phyloP scores from a whole-genome alignment of 345 rosid genomes.

The Lepidium africanum region DNA sequence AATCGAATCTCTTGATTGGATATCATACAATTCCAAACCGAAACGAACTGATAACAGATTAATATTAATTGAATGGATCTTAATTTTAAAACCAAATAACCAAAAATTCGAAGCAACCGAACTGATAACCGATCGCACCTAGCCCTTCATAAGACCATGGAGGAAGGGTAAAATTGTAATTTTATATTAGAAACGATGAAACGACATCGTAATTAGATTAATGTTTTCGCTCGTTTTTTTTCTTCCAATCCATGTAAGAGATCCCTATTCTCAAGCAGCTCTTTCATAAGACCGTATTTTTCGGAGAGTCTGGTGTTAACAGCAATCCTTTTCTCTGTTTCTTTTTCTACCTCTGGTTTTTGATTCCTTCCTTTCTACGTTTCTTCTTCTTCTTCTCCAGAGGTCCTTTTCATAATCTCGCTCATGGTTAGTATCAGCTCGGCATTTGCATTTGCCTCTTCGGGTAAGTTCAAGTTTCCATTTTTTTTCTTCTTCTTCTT shows the following conservation, averaged over 20 bases:
- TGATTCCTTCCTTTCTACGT: not conserved
- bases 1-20: too few species aligned
- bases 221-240: not conserved
- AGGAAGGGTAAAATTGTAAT: not conserved
- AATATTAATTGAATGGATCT: too few species aligned
- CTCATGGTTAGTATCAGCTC: constrained; percentile 32
- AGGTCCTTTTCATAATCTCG: constrained; percentile 26
- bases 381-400: not conserved
- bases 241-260: not conserved
- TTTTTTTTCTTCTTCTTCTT: not conserved
- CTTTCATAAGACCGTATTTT: constrained; percentile 24
- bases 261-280: constrained; percentile 35
- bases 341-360: constrained; percentile 28
- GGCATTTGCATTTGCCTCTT: constrained; percentile 26
- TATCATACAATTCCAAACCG: too few species aligned
- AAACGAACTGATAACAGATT: too few species aligned
- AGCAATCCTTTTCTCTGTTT: constrained; percentile 33
- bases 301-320: constrained; percentile 23
- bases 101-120: too few species aligned
- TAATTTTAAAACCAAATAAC: too few species aligned
- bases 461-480: constrained; percentile 27
- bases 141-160: not conserved
- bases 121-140: too few species aligned
- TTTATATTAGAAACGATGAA: not conserved
- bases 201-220: not conserved